phyloP scores from a whole-genome alignment of 805 yeast genomes.

The Yamadazyma philogaea region DNA sequence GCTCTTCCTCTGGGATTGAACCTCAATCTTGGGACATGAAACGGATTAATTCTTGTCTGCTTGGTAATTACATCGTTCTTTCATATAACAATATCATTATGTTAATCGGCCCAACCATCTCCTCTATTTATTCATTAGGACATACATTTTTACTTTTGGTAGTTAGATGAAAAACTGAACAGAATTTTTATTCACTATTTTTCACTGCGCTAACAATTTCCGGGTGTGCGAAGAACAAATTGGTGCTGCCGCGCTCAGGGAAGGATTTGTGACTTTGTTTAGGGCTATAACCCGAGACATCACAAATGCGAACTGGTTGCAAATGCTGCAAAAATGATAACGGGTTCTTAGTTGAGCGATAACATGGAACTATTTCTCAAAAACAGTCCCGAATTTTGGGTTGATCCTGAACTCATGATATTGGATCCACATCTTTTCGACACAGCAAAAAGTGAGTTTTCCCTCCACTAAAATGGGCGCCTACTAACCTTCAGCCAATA shows the following conservation, averaged over 20 bases:
- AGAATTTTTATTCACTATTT: constrained; percentile 6
- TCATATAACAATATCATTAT: too few relatives aligned
- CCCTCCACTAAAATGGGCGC: neutral
- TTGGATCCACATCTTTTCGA: neutral
- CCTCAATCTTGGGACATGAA: too few relatives aligned
- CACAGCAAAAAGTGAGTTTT: neutral
- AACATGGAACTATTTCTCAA: neutral
- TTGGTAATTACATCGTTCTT: too few relatives aligned
- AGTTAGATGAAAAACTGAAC: constrained; percentile 10
- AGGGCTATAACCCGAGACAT: neutral
- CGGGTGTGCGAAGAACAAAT: neutral
- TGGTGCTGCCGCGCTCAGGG: neutral
- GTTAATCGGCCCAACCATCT: neutral
- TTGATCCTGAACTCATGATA: neutral
- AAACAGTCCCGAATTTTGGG: neutral
- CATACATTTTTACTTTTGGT: constrained; percentile 11
- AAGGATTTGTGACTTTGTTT: neutral
- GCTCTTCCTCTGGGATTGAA: too few relatives aligned
- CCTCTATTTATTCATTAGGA: neutral
- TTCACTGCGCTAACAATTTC: constrained; percentile 5
- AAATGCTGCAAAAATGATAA: neutral
- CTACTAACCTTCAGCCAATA: neutral
- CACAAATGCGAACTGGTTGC: neutral
- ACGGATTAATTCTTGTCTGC: too few relatives aligned
- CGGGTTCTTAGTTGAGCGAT: neutral